Conservation (phyloP, 2,329 filamentous ascomycete species). For the Paecilomyces variotii region DNA sequence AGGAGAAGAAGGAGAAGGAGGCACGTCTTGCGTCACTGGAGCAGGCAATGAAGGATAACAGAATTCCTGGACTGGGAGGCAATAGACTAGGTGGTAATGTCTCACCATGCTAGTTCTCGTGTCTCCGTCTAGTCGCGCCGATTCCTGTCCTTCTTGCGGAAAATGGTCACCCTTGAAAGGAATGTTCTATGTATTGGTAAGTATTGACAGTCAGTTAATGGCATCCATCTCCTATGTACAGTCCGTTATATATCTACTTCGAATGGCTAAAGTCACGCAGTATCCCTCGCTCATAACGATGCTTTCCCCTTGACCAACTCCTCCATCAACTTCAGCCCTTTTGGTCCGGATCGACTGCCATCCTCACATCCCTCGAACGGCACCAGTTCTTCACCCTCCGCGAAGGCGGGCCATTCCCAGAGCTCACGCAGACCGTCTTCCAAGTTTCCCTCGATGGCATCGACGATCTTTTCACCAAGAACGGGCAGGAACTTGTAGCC, state of each 20-base stretch:
- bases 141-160: too few relatives aligned
- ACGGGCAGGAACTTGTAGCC: constrained; percentile 48
- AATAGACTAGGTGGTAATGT: too few relatives aligned
- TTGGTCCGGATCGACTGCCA: constrained; percentile 29
- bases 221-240: too few relatives aligned
- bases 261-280: neutral
- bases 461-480: constrained; percentile 44
- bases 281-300: constrained; percentile 1
- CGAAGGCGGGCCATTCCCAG: constrained; percentile 34
- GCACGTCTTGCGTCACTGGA: too few relatives aligned
- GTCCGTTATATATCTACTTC: neutral
- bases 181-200: too few relatives aligned
- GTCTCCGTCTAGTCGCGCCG: too few relatives aligned
- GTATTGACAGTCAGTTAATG: too few relatives aligned
- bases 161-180: too few relatives aligned
- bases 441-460: constrained; percentile 38
- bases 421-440: constrained; percentile 31
- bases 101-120: too few relatives aligned
- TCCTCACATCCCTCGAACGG: constrained; percentile 26
- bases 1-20: too few relatives aligned
- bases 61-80: too few relatives aligned
- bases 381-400: constrained; percentile 5
- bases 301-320: constrained; percentile 26
- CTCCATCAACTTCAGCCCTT: constrained; percentile 28
- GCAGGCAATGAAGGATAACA: too few relatives aligned